Percentiles rank a stretch among this genome's conserved stretches.
Conservation (phyloP, 805 yeast genomes). For the Nakazawaea ambrosiae region DNA sequence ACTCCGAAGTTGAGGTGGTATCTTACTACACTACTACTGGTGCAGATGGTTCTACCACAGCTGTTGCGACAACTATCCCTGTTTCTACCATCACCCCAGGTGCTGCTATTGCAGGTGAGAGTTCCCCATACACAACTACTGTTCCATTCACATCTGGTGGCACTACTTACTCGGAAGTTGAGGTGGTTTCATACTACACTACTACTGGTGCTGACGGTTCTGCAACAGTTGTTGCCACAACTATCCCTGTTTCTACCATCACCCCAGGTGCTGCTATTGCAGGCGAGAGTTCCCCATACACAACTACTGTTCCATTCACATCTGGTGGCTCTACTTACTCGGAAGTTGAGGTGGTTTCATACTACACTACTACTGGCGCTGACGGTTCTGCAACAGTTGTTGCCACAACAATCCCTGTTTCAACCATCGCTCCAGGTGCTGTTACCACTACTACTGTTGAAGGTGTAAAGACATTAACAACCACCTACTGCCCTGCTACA, state of each 20-base stretch:
- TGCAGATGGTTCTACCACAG: slow-evolving; percentile 1
- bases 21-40: slow-evolving; percentile 7
- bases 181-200: not conserved
- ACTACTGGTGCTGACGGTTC: slow-evolving; percentile 4
- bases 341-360: slow-evolving; percentile 3
- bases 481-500: not conserved
- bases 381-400: slow-evolving; percentile 3
- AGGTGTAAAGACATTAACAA: not conserved
- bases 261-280: not conserved
- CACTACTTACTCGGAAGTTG: not conserved
- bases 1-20: not conserved
- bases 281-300: not conserved
- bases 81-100: not conserved
- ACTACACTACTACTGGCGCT: slow-evolving; percentile 2
- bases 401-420: slow-evolving; percentile 3
- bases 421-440: not conserved
- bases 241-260: slow-evolving; percentile 1
- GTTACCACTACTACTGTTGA: slow-evolving; percentile 1
- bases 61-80: slow-evolving; percentile 3
- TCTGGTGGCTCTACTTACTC: slow-evolving; percentile 1
- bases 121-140: too few species aligned
- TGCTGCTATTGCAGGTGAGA: not conserved
- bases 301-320: slow-evolving; percentile 2
- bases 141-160: slow-evolving; percentile 4
- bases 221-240: not conserved